phyloP scores from a whole-genome alignment of 805 yeast genomes.

The Schwanniomyces polymorphus region DNA sequence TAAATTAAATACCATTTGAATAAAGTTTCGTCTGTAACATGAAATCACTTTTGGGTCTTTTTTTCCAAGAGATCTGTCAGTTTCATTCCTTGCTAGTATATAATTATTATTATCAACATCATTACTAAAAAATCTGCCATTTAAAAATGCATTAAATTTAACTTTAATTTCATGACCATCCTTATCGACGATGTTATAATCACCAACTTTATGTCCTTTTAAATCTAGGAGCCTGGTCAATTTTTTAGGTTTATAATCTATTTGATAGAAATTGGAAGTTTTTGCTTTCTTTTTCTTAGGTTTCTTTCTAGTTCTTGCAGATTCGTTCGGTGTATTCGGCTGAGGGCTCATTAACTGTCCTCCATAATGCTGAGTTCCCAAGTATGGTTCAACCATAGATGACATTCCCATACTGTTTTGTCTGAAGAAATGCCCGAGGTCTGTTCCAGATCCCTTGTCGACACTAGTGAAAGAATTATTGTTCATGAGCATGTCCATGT shows the following conservation, averaged over 20 bases:
- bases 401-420: neutral
- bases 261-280: conserved; percentile 12
- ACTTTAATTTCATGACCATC: conserved; percentile 24
- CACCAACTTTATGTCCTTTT: conserved; percentile 12
- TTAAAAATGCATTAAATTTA: conserved; percentile 36
- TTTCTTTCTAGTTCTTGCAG: conserved; percentile 7
- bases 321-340: neutral
- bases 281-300: conserved; percentile 8
- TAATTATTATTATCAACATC: conserved; percentile 40
- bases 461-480: conserved; percentile 1
- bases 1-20: conserved; percentile 32
- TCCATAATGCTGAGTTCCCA: neutral
- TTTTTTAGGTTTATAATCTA: conserved; percentile 27
- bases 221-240: conserved; percentile 29
- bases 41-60: conserved; percentile 39
- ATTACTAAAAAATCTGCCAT: conserved; percentile 43
- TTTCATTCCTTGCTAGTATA: conserved; percentile 14
- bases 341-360: neutral
- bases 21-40: conserved; percentile 46
- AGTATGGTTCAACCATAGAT: neutral
- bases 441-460: neutral
- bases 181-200: conserved; percentile 28
- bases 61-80: conserved; percentile 1
- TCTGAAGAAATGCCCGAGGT: neutral
- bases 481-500: conserved; percentile 4